These are phyloP conservation scores for Fusarium sp. DNA, from an alignment of 2,329 filamentous ascomycete species.

Conservation along the genomic window DNA sequence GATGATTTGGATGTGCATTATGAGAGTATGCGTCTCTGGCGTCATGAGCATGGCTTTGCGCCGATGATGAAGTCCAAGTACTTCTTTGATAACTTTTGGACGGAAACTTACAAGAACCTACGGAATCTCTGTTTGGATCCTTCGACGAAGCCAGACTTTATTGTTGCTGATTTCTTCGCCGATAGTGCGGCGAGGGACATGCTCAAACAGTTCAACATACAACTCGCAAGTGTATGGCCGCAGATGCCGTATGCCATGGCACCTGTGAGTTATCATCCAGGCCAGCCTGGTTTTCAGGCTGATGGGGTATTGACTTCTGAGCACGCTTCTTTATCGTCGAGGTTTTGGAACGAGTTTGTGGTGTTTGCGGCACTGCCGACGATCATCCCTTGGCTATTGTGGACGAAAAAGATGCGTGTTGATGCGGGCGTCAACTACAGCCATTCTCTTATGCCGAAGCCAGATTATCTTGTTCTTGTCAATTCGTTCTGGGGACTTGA, in stretches of 20 bases:
- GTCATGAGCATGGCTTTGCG: slow-evolving; percentile 48
- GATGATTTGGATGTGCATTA: slow-evolving; percentile 50
- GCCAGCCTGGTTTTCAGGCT: slow-evolving; percentile 55
- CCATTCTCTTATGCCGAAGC: slow-evolving; percentile 49
- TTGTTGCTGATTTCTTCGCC: slow-evolving; percentile 58
- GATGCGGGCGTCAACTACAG: slow-evolving; percentile 48
- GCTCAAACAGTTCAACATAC: slow-evolving; percentile 51
- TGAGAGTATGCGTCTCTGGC: slow-evolving; percentile 50
- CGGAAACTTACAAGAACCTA: slow-evolving; percentile 42
- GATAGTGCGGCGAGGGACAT: slow-evolving; percentile 56
- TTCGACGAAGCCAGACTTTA: slow-evolving; percentile 51
- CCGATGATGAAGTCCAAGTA: slow-evolving; percentile 51
- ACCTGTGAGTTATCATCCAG: slow-evolving; percentile 54
- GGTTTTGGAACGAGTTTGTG: slow-evolving; percentile 52
- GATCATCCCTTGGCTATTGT: slow-evolving; percentile 47
- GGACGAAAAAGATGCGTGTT: slow-evolving; percentile 50
- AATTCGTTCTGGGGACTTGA: slow-evolving; percentile 60
- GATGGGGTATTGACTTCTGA: slow-evolving; percentile 53
- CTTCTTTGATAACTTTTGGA: slow-evolving; percentile 54
- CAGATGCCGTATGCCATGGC: slow-evolving; percentile 56
- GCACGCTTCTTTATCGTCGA: slow-evolving; percentile 51
- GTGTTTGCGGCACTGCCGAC: slow-evolving; percentile 47
- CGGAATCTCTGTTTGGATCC: slow-evolving; percentile 28
- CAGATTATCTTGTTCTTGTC: slow-evolving; percentile 55
- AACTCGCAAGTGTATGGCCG: slow-evolving; percentile 54